Evolutionary conservation across 305 asterid species (phyloP).

Genomic region (Rubia occidens): DNA sequence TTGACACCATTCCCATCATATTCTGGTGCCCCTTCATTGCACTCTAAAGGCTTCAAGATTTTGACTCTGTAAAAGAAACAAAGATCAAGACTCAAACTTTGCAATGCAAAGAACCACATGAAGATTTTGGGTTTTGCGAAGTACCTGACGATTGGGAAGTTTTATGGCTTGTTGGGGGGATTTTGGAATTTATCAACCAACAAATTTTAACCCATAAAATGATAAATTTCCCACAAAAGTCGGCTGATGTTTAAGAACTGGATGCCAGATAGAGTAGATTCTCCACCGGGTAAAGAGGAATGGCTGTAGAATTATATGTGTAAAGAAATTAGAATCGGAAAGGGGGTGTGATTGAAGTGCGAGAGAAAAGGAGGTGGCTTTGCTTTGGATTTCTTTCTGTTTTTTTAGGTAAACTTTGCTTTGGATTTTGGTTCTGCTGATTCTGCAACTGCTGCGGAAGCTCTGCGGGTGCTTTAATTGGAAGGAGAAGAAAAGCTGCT

Average conservation of each 20-base stretch:
- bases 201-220: neutral
- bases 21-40: conserved; percentile 18
- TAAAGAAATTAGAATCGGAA: neutral
- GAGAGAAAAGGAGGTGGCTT: conserved; percentile 10
- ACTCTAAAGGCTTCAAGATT: neutral
- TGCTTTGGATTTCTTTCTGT: conserved; percentile 8
- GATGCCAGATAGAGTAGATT: neutral
- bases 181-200: neutral
- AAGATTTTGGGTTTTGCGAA: neutral
- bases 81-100: neutral
- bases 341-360: neutral
- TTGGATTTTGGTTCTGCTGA: neutral
- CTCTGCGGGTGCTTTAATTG: neutral
- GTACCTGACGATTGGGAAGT: neutral
- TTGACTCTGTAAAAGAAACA: conserved; percentile 3
- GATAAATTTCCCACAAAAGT: neutral
- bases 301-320: neutral
- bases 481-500: neutral
- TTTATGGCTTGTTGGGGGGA: too few species aligned
- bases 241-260: neutral
- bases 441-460: neutral
- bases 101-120: neutral
- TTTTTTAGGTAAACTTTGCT: neutral
- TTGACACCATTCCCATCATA: conserved; percentile 33
- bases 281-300: neutral